phyloP scores from a whole-genome alignment of 2,329 filamentous ascomycete species.

The Beauveria pseudobassiana region DNA sequence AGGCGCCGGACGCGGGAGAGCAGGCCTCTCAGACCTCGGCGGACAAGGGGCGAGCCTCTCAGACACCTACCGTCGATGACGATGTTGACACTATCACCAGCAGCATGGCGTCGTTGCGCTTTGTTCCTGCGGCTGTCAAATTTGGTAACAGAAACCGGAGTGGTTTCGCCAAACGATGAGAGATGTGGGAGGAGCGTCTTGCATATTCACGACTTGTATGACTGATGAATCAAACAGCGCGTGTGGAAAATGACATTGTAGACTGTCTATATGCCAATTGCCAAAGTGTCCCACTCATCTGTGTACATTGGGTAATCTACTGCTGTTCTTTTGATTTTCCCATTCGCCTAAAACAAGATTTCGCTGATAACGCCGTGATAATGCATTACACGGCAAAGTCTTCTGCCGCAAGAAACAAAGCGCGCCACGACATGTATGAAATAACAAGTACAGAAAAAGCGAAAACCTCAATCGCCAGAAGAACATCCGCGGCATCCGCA shows the following conservation, averaged over 20 bases:
- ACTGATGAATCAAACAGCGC: background rate
- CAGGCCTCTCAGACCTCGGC: background rate
- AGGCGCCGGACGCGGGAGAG: conserved; percentile 8
- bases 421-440: background rate
- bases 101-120: conserved; percentile 64
- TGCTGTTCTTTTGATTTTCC: background rate
- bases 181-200: no score
- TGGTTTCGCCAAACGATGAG: conserved; percentile 32
- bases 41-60: conserved; percentile 3
- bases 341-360: background rate
- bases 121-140: conserved; percentile 59
- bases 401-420: background rate
- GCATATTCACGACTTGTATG: background rate
- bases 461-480: conserved; percentile 60
- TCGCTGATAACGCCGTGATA: conserved; percentile 3
- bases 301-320: background rate
- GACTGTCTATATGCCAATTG: background rate
- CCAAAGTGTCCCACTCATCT: background rate
- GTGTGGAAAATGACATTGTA: background rate
- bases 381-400: background rate
- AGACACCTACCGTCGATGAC: conserved; percentile 16
- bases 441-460: background rate
- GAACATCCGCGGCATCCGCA: conserved; percentile 90
- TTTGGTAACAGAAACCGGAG: conserved; percentile 51
- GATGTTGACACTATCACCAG: conserved; percentile 55